Evolutionary conservation across 2,329 filamentous ascomycete genomes (phyloP).

Genomic region (Amesomyces nigricolor): DNA sequence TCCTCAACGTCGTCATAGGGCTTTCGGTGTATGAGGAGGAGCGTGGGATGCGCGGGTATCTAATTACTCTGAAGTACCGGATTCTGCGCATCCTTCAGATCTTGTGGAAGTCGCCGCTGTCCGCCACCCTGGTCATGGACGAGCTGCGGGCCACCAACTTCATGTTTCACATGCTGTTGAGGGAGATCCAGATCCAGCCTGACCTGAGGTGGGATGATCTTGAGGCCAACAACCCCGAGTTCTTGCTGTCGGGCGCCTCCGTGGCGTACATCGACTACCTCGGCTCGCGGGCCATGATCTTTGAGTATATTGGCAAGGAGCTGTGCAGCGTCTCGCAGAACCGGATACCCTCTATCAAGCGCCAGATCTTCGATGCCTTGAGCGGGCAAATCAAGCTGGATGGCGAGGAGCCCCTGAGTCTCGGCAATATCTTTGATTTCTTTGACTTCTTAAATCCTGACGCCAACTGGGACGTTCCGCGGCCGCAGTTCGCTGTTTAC

Average conservation of each 20-base stretch:
- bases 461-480: conserved; percentile 44
- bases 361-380: conserved; percentile 65
- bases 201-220: conserved; percentile 69
- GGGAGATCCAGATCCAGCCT: conserved; percentile 64
- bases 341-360: conserved; percentile 63
- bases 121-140: conserved; percentile 65
- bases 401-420: conserved; percentile 58
- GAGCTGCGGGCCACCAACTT: conserved; percentile 77
- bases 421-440: conserved; percentile 80
- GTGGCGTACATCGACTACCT: conserved; percentile 72
- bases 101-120: conserved; percentile 78
- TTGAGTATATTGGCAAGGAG: conserved; percentile 83
- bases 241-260: conserved; percentile 63
- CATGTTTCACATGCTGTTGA: conserved; percentile 69
- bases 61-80: conserved; percentile 62
- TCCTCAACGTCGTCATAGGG: conserved; percentile 65
- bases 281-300: conserved; percentile 65
- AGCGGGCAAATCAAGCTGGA: conserved; percentile 67
- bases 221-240: conserved; percentile 54
- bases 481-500: conserved; percentile 55
- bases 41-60: conserved; percentile 57
- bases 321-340: conserved; percentile 71
- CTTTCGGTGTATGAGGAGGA: conserved; percentile 60
- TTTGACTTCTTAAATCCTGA: conserved; percentile 74
- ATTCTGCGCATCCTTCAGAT: conserved; percentile 69